Base-by-base conservation (phyloP, 1,284 basidiomycete genomes). In the Fomitopsis pinicola region DNA sequence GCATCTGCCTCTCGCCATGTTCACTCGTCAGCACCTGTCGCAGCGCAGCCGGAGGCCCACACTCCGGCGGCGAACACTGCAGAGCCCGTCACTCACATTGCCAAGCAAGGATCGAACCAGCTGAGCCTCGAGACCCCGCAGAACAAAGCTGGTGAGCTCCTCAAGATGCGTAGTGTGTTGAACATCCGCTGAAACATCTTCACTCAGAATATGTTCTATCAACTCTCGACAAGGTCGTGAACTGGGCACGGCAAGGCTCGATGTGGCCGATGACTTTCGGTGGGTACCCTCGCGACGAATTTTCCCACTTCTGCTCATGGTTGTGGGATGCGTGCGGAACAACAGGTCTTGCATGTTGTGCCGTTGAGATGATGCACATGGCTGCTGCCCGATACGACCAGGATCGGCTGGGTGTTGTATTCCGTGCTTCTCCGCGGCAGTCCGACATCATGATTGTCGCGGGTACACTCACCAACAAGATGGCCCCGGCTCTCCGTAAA, bases 231-330 rank as follows among this genome's bases (percentile, higher is more conserved):
- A 98, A 98, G 80, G 85, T 99, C 48, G 92, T 91, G 70, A 99
- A 99, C 77, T 99, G 97, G 97, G 96, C 91, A 15, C 83, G 97
- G 62, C 96, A 98, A 78, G 91, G 97, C 61, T 97, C 94, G 36
- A 97, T 98, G 88, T 99, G 97, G 97, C 97, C 97, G 48, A 97
- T 99, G 95, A 98, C 96, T 54, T 98, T 95, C 75, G 92, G 92
- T 92, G 67, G 60, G 81, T 71, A 15, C 15, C 22, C 19, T 45
- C 46, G 42, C 45, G 9, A 33, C 42, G 10, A 26, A 19, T 45
- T 33, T 36, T 35, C 55, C 46, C 42, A 56, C 5, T 28, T 30
- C 50, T 46, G 55, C 46, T 58, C 26, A 56, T 59, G 30, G 36
- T 63, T 60, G n/a, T 19, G 38, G 38, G 38, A 12, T 40, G 4